Percentiles rank a stretch among this genome's conserved stretches.
Conservation (phyloP, 495 filamentous ascomycete genomes). For the Patellaria atrata region DNA sequence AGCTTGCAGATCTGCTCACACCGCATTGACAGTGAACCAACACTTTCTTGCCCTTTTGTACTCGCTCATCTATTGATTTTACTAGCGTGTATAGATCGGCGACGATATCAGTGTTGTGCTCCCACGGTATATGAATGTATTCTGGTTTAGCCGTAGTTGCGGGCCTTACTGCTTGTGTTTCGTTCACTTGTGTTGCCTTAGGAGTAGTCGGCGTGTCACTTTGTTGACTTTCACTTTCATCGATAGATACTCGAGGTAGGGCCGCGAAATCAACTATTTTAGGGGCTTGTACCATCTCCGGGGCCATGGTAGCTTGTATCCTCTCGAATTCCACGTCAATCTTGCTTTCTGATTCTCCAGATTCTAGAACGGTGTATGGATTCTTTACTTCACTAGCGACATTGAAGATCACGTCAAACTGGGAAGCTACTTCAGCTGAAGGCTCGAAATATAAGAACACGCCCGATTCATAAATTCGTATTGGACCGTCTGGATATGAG, state of each 20-base stretch:
- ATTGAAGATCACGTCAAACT: conserved; percentile 89
- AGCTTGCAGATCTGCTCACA: conserved; percentile 87
- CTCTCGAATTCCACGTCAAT: conserved; percentile 25
- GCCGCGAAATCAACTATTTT: conserved; percentile 11
- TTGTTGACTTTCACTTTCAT: conserved; percentile 8
- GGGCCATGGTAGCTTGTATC: conserved; percentile 7
- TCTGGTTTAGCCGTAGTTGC: conserved; percentile 45
- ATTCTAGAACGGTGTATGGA: conserved; percentile 42
- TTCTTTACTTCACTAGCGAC: conserved; percentile 90
- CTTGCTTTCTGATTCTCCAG: conserved; percentile 13
- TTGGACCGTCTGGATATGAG: conserved; percentile 83
- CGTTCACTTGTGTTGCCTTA: conserved; percentile 23
- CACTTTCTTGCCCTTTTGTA: conserved; percentile 68
- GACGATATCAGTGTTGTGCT: conserved; percentile 93
- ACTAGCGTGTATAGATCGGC: conserved; percentile 75
- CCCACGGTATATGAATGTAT: conserved; percentile 93
- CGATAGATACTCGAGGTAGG: conserved; percentile 8
- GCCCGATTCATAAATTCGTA: conserved; percentile 84
- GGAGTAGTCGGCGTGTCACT: conserved; percentile 26
- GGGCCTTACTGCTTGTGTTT: conserved; percentile 19
- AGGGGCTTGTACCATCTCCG: conserved; percentile 16
- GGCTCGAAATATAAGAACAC: conserved; percentile 89
- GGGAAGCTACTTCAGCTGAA: conserved; percentile 63
- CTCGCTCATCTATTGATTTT: conserved; percentile 67
- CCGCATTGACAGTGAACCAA: conserved; percentile 93